Conservation (phyloP, 2,329 filamentous ascomycete genomes). For the Knufia fluminis region DNA sequence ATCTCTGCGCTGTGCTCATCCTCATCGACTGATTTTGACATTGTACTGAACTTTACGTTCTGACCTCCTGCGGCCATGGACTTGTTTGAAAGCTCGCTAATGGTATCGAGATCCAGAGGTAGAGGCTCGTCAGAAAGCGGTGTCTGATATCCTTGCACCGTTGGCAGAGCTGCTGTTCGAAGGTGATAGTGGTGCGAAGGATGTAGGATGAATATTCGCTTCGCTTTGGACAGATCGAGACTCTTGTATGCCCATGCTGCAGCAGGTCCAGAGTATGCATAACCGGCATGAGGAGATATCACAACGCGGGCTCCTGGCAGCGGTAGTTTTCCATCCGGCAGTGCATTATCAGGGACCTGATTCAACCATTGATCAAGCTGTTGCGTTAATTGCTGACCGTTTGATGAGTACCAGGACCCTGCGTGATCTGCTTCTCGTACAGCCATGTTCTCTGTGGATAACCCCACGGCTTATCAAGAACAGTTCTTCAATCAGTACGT, state of each 20-base stretch:
- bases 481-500: too few relatives aligned
- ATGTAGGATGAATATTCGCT: conserved; percentile 83
- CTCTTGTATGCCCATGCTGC: conserved; percentile 92
- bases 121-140: conserved; percentile 36
- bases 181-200: conserved; percentile 86
- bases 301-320: conserved; percentile 68
- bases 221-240: conserved; percentile 72
- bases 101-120: conserved; percentile 36
- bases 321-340: conserved; percentile 52
- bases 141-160: conserved; percentile 47
- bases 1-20: conserved; percentile 92
- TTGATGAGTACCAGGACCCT: conserved; percentile 73
- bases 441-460: conserved; percentile 25
- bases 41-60: conserved; percentile 37
- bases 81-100: conserved; percentile 29
- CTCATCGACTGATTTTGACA: conserved; percentile 60
- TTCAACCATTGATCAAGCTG: conserved; percentile 70
- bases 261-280: conserved; percentile 79
- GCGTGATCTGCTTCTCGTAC: conserved; percentile 62
- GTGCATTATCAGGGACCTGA: conserved; percentile 56
- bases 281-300: conserved; percentile 92
- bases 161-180: conserved; percentile 64
- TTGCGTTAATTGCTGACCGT: conserved; percentile 48
- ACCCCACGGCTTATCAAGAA: too few relatives aligned
- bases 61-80: conserved; percentile 20